Evolutionary conservation across 78 protist species (phyloP), one percentile per base, ranked within the genome.

Genomic region (Emiliania huxleyi): DNA sequence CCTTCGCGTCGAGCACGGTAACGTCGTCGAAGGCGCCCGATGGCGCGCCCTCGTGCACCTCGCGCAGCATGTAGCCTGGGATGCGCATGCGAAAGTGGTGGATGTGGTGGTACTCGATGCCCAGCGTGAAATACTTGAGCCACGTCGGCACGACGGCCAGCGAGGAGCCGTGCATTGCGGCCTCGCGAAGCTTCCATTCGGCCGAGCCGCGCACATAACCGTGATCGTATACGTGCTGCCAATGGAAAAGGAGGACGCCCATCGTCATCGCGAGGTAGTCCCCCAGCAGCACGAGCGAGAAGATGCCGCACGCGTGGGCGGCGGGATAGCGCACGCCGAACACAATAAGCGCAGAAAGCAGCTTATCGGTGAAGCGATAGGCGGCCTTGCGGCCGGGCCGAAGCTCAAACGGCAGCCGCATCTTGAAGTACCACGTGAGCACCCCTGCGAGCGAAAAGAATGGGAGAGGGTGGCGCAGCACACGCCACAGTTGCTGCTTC

Each of bases 41-140:
- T 26, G 73, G 73, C 26, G 73, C 73, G 73, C 26, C 73, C 26
- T 62, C 73, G 73, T 62, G 73, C 37, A 22, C 19, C 73, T 62
- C 26, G 37, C 26, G 73, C 37, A 62, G 73, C 37, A 22, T 62
- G 73, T 62, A 62, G 73, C 37, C 19, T 22, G 73, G 73, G 37
- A 62, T 33, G 73, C 73, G 73, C 26, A 33, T 62, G 73, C 73
- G 19, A 8, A 62, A 62, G 73, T 62, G 73, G 73, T 62, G 73
- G 73, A 62, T 62, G 73, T 62, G 73, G 73, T 62, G 73, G 26
- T 62, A 62, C 73, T 62, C 73, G 73, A 62, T 62, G 73, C 73
- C 73, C 37, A 62, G 73, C 73, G 73, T 62, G 19, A 62, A 22
- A 22, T 33, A 62, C 37, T 33, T 22, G 26, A 62, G 73, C 19